Evolutionary conservation across 176 grass and related monocot species (phyloP).

Genomic region (Chrysopogon serrulatus): DNA sequence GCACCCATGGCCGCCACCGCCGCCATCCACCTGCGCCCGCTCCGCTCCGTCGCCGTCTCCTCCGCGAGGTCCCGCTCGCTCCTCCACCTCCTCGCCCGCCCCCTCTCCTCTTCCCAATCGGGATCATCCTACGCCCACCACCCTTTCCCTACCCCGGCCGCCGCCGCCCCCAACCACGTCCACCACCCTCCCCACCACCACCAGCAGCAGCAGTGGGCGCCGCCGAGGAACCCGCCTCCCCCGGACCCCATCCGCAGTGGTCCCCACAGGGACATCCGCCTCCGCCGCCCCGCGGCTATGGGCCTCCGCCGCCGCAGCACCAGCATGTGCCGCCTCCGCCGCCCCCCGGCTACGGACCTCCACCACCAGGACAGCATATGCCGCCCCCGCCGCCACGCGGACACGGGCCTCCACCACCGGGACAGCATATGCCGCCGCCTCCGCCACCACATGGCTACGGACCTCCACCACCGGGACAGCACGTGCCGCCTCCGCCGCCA

Average conservation of each 20-base stretch:
- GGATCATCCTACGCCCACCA: conserved; percentile 21
- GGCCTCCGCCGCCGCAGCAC: background rate
- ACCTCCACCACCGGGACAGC: background rate
- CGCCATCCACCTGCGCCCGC: conserved; percentile 25
- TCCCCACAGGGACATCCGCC: background rate
- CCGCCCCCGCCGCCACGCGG: conserved; percentile 9
- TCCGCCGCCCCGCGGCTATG: background rate
- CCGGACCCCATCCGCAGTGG: conserved; percentile 16
- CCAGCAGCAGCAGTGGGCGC: conserved; percentile 20
- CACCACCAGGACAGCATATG: background rate
- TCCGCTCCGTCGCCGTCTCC: conserved; percentile 21
- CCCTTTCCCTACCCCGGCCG: conserved; percentile 16
- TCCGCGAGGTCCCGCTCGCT: conserved; percentile 36
- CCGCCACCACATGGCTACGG: background rate
- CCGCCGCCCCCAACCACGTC: conserved; percentile 10
- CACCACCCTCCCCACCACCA: background rate
- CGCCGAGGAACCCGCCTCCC: background rate
- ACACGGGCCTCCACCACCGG: conserved; percentile 16
- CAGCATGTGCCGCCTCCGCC: conserved; percentile 12
- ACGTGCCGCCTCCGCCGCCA: background rate
- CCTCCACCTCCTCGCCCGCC: conserved; percentile 33
- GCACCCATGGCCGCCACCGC: conserved; percentile 30
- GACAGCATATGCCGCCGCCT: background rate
- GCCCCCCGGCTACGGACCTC: background rate
- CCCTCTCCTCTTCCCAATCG: conserved; percentile 36